Evolutionary conservation across 371 early-diverging fungal genomes (phyloP), one percentile per base, ranked within the genome.

Genomic region (Umbelopsis sp.): DNA sequence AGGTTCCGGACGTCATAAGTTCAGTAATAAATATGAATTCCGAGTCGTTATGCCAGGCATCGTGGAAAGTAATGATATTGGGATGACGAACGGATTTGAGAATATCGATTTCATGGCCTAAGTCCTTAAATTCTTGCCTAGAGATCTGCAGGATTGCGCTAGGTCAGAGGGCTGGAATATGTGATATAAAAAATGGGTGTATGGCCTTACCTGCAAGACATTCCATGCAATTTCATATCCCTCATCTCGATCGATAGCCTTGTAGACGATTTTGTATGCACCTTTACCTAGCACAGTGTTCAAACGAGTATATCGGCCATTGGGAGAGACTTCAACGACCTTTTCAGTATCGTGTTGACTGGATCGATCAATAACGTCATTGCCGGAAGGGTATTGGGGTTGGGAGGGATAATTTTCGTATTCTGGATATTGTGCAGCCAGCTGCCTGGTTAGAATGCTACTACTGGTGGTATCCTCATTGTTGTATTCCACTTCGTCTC

Each of bases 191-290:
- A 22, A 22, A 22, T 22, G 22, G 22, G 22, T 22, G 22, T 22
- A 22, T 22, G 22, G 22, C 22, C 22, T 22, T 22, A 72, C 76
- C 83, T 80, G 79, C 73, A 80, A 74, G 0, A 78, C 70, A 73
- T 93, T 93, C 93, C 94, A 94, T 35, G 95, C 95, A 7, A 94
- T 92, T 77, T 93, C 94, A 46, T 91, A 86, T 6, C 93, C 93
- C 75, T 92, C 92, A 67, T 92, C 91, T 24, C 87, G 82, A 71
- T 94, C 94, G 69, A 92, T 86, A 14, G 92, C 93, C 67, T 92
- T 93, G 74, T 85, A 92, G 4, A 94, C 95, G 35, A 89, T 86
- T 70, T 94, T 94, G 76, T 90, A 93, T 5, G 93, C 91, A 7
- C 95, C 82, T 68, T 81, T 80, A 51, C 81, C 84, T 20, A 83